Percentiles rank a stretch among this genome's conserved stretches.
These are phyloP conservation scores for Aspergillus sp. DNA, from an alignment of 2,329 filamentous ascomycete species.

Conservation along the genomic window DNA sequence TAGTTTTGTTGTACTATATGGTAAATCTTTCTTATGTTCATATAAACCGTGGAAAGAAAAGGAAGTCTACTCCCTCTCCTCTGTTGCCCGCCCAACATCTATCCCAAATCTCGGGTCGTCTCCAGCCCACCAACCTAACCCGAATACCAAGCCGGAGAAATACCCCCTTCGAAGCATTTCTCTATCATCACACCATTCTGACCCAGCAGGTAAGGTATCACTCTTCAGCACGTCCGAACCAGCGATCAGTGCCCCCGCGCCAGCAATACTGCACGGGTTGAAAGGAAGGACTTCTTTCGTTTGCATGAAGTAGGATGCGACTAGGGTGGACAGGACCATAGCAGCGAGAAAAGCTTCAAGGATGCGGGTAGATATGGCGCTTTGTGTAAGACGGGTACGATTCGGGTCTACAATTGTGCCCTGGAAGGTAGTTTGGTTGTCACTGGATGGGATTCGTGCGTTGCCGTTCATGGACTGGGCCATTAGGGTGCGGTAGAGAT, in stretches of 20 bases:
- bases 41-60: not conserved
- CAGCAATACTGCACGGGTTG: constrained; percentile 31
- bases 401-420: constrained; percentile 10
- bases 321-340: constrained; percentile 24
- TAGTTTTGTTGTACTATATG: too few relatives aligned
- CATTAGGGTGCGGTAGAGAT: constrained; percentile 15
- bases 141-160: constrained; percentile 13
- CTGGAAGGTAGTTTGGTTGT: not conserved
- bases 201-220: constrained; percentile 17
- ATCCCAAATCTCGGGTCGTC: constrained; percentile 2
- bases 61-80: not conserved
- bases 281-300: constrained; percentile 26
- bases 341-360: constrained; percentile 21
- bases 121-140: constrained; percentile 17
- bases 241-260: constrained; percentile 25
- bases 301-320: constrained; percentile 15
- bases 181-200: constrained; percentile 23
- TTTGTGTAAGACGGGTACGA: constrained; percentile 23
- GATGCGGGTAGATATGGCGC: constrained; percentile 22
- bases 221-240: constrained; percentile 21
- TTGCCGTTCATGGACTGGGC: constrained; percentile 13
- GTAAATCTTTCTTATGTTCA: not conserved
- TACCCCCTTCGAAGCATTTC: constrained; percentile 15
- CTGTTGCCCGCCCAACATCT: not conserved
- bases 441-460: not conserved